Conservation (phyloP, 2,329 filamentous ascomycete genomes). For the Coniochaeta sp. region DNA sequence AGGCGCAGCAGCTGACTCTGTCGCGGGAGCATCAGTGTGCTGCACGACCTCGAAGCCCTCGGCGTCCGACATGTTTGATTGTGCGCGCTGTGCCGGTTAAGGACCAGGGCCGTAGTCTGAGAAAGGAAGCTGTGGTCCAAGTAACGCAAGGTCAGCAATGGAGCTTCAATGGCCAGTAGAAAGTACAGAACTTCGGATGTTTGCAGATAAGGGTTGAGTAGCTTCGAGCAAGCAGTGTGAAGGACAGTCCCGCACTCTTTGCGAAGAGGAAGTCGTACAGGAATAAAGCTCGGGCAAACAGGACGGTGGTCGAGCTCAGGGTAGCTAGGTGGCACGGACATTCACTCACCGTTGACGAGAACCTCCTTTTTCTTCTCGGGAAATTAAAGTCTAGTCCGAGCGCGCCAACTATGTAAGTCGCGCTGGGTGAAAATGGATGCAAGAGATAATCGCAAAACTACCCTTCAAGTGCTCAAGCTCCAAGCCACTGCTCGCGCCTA, state of each 20-base stretch:
- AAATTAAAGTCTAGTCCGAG: constrained; percentile 1
- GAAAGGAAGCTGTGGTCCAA: neutral
- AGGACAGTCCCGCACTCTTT: neutral
- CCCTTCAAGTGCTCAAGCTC: neutral
- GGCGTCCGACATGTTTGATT: constrained; percentile 23
- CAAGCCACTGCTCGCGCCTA: neutral
- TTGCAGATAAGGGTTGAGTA: neutral
- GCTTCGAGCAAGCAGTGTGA: neutral
- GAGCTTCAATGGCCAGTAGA: neutral
- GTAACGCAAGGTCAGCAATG: neutral
- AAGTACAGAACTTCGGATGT: neutral
- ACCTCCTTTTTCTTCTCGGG: neutral
- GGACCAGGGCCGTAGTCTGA: neutral
- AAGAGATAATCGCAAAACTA: neutral
- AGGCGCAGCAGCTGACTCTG: constrained; percentile 8
- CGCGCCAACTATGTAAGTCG: neutral
- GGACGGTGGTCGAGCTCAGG: neutral
- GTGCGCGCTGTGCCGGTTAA: neutral
- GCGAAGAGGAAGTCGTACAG: neutral
- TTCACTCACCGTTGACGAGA: neutral
- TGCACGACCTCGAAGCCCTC: constrained; percentile 21
- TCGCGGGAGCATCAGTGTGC: constrained; percentile 13
- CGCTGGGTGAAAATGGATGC: neutral
- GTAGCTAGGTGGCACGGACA: neutral
- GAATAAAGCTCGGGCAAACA: neutral